Evolutionary conservation across 108 stramenopile genomes (phyloP).

Genomic region (Thalassiosira profunda): DNA sequence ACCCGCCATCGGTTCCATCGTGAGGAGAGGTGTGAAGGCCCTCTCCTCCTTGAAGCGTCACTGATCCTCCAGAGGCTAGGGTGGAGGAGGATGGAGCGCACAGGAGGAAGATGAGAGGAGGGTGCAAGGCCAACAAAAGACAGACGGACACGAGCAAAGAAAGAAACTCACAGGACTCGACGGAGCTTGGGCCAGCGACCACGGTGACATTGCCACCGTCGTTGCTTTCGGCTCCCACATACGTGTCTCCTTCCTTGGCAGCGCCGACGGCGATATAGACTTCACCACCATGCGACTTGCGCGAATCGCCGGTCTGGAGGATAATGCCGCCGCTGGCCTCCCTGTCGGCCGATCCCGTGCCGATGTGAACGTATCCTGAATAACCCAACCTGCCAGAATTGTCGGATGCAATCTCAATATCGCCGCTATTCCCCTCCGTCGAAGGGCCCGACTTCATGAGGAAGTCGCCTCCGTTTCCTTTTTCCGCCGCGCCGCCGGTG

Average conservation of each 20-base stretch:
- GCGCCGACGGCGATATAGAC: not conserved
- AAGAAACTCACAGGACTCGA: not conserved
- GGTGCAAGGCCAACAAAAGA: not conserved
- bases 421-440: conserved; percentile 10
- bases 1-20: conserved; percentile 16
- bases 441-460: conserved; percentile 13
- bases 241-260: not conserved
- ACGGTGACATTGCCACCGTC: not conserved
- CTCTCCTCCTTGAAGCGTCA: conserved; percentile 9
- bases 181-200: not conserved
- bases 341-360: conserved; percentile 11
- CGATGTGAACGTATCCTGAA: conserved; percentile 12
- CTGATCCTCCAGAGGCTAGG: conserved; percentile 1
- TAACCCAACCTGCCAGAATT: not conserved
- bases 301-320: not conserved
- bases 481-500: not conserved
- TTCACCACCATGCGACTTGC: not conserved
- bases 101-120: not conserved
- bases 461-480: conserved; percentile 7
- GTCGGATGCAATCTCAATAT: conserved; percentile 3
- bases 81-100: not conserved
- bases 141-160: not conserved
- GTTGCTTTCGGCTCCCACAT: no score
- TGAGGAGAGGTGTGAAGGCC: conserved; percentile 11
- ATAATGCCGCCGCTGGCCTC: conserved; percentile 15